Evolutionary conservation across 192 early-diverging fungal genomes (phyloP).

Genomic region (Coemansia sp.): DNA sequence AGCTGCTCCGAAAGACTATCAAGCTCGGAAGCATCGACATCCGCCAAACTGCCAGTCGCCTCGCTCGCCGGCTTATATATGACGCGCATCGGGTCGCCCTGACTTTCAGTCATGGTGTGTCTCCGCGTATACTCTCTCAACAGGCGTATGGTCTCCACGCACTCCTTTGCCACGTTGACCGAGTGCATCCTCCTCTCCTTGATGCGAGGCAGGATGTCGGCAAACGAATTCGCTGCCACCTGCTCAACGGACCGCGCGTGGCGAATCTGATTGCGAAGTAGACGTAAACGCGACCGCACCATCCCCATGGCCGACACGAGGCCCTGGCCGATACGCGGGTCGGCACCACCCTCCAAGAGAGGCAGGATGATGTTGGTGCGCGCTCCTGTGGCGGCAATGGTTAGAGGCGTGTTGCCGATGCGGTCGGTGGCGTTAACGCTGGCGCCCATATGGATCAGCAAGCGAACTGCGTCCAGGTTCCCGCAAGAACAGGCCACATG

Average conservation of each 20-base stretch:
- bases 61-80: background rate
- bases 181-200: constrained; percentile 21
- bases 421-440: constrained; percentile 26
- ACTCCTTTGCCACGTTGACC: constrained; percentile 32
- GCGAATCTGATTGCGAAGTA: constrained; percentile 30
- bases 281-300: constrained; percentile 39
- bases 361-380: constrained; percentile 25
- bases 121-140: constrained; percentile 15
- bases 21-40: constrained; percentile 18
- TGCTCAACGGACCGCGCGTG: constrained; percentile 19
- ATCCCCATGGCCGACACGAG: constrained; percentile 35
- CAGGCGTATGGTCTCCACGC: constrained; percentile 35
- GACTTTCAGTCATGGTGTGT: background rate
- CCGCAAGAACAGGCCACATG: constrained; percentile 39
- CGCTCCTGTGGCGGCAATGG: constrained; percentile 36
- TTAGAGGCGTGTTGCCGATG: constrained; percentile 50
- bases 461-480: constrained; percentile 22
- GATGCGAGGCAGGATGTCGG: constrained; percentile 6
- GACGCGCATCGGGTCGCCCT: background rate
- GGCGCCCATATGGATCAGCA: constrained; percentile 46
- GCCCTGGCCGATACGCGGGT: constrained; percentile 36
- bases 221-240: background rate
- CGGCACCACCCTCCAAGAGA: constrained; percentile 41
- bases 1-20: constrained; percentile 41
- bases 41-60: background rate